These are phyloP conservation scores for Wallacemonas sp. DNA, from an alignment of 208 protist species.

Conservation along the genomic window DNA sequence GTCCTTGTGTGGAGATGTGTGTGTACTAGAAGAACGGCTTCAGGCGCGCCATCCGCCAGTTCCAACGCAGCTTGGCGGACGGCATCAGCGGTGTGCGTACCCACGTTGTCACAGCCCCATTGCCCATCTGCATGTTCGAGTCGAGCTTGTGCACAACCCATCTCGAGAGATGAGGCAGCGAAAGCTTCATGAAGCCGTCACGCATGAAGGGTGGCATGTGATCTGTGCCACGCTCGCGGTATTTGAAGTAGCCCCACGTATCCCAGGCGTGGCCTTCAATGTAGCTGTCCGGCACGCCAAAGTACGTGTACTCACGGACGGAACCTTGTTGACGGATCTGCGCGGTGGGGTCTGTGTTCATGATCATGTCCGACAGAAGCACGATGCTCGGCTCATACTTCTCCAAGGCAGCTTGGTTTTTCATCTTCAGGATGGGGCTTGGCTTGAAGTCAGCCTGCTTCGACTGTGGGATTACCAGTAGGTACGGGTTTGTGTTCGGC, in stretches of 20 bases:
- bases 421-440: constrained; percentile 80
- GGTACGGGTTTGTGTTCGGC: constrained; percentile 84
- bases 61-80: constrained; percentile 19
- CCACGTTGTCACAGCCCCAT: constrained; percentile 69
- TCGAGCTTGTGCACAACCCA: constrained; percentile 87
- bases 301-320: constrained; percentile 83
- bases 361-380: constrained; percentile 82
- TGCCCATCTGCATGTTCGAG: constrained; percentile 81
- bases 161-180: constrained; percentile 67
- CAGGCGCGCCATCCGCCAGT: constrained; percentile 62
- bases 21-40: constrained; percentile 58
- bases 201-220: constrained; percentile 68
- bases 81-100: constrained; percentile 66
- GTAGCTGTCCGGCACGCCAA: constrained; percentile 85
- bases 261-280: constrained; percentile 80
- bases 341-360: constrained; percentile 68
- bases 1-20: neutral
- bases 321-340: constrained; percentile 78
- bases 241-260: constrained; percentile 85
- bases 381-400: constrained; percentile 89
- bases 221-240: constrained; percentile 52
- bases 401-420: constrained; percentile 73
- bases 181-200: constrained; percentile 76
- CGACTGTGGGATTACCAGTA: constrained; percentile 76
- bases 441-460: constrained; percentile 84